Conservation (phyloP, 176 grass and related monocot species). For the Ananas comosus region DNA sequence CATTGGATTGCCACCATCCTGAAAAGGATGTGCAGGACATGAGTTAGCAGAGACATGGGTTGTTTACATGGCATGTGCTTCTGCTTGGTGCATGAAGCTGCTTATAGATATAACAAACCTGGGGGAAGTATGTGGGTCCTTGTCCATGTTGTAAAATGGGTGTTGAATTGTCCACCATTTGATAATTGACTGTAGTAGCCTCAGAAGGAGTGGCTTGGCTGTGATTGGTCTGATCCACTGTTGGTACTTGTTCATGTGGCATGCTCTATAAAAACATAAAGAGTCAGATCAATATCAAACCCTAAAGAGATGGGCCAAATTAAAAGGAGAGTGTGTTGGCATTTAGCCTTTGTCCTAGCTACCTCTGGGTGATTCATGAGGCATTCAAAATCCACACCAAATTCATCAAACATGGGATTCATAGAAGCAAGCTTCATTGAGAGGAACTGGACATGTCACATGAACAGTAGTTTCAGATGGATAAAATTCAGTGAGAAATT, state of each 20-base stretch:
- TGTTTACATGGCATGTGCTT: background rate
- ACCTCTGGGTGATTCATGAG: slow-evolving; percentile 1
- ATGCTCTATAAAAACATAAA: slow-evolving; percentile 9
- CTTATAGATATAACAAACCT: slow-evolving; percentile 12
- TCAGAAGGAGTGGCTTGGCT: slow-evolving; percentile 6
- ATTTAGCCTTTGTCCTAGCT: background rate
- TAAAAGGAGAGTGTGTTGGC: no score
- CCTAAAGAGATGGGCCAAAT: background rate
- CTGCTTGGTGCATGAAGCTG: background rate
- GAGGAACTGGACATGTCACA: slow-evolving; percentile 29
- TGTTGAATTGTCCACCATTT: slow-evolving; percentile 5
- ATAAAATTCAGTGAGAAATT: background rate
- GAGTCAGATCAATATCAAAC: background rate
- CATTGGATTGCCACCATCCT: slow-evolving; percentile 19
- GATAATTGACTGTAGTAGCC: slow-evolving; percentile 5
- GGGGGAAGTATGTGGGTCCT: slow-evolving; percentile 18
- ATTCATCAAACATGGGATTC: slow-evolving; percentile 19
- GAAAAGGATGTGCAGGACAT: slow-evolving; percentile 13
- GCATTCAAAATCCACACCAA: slow-evolving; percentile 6
- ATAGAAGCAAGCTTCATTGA: slow-evolving; percentile 36
- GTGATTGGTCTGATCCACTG: slow-evolving; percentile 5
- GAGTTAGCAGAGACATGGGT: background rate
- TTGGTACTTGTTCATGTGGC: slow-evolving; percentile 7
- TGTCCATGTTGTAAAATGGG: slow-evolving; percentile 13
- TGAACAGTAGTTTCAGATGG: background rate